phyloP scores from a whole-genome alignment of 108 stramenopile genomes.

The Nitzschia putrida region DNA sequence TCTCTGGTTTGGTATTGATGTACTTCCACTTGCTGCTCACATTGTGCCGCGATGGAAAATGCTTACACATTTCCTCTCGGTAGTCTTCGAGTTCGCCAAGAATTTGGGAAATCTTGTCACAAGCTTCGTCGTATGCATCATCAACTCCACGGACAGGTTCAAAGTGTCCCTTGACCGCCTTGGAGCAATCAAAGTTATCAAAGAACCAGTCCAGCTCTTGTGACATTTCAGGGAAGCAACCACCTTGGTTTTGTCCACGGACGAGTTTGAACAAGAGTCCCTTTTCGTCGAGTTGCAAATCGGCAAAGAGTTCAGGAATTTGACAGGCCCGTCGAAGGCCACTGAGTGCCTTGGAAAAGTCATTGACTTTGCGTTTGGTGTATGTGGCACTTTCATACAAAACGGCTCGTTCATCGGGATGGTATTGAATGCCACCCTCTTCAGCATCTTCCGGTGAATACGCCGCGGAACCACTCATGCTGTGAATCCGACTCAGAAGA shows the following conservation, averaged over 20 bases:
- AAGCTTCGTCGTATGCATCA: slow-evolving; percentile 89
- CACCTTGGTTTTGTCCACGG: slow-evolving; percentile 57
- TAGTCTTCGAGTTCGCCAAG: slow-evolving; percentile 77
- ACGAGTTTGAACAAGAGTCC: slow-evolving; percentile 77
- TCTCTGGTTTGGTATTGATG: slow-evolving; percentile 81
- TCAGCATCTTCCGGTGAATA: slow-evolving; percentile 11
- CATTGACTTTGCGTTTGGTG: slow-evolving; percentile 91
- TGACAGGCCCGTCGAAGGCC: slow-evolving; percentile 66
- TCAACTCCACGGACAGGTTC: slow-evolving; percentile 89
- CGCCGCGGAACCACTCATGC: slow-evolving; percentile 55
- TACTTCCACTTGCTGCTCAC: slow-evolving; percentile 76
- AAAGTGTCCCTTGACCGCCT: slow-evolving; percentile 84
- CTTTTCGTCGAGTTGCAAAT: slow-evolving; percentile 56
- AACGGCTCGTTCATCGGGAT: slow-evolving; percentile 95
- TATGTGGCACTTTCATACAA: slow-evolving; percentile 92
- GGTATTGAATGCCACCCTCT: slow-evolving; percentile 39
- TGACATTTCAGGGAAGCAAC: slow-evolving; percentile 86
- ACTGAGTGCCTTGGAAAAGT: slow-evolving; percentile 78
- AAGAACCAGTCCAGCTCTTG: slow-evolving; percentile 87
- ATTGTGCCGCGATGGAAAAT: slow-evolving; percentile 46
- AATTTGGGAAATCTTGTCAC: slow-evolving; percentile 74
- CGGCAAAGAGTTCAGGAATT: slow-evolving; percentile 82
- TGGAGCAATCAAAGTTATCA: slow-evolving; percentile 89
- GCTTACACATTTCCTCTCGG: slow-evolving; percentile 75
- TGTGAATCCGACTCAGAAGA: slow-evolving; percentile 89